phyloP scores from a whole-genome alignment of 1,284 basidiomycete species.

The Meira miltonrushii region DNA sequence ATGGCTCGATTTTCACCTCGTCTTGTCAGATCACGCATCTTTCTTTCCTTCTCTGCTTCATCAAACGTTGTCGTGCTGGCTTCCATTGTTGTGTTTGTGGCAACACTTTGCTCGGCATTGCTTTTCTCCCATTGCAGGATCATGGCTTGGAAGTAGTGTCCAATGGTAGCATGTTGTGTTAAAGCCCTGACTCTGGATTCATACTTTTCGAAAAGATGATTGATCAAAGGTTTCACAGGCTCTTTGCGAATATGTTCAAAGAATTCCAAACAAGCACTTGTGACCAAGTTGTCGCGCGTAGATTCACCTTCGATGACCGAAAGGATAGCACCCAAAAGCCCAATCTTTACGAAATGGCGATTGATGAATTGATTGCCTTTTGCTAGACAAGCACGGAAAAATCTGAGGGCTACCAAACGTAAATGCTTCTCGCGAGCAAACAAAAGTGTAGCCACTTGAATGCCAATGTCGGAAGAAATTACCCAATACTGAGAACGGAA shows the following conservation, averaged over 20 bases:
- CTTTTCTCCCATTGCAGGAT: conserved; percentile 75
- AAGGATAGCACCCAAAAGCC: conserved; percentile 74
- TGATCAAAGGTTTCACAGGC: conserved; percentile 77
- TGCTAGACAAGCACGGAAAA: conserved; percentile 78
- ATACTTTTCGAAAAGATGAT: conserved; percentile 75
- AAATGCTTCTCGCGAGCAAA: conserved; percentile 83
- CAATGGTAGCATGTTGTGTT: conserved; percentile 62
- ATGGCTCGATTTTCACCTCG: conserved; percentile 17
- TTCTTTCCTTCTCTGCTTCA: conserved; percentile 18
- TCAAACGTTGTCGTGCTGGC: not conserved
- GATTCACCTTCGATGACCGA: conserved; percentile 76
- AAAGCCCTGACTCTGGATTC: conserved; percentile 65
- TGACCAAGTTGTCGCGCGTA: conserved; percentile 80
- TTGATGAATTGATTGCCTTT: conserved; percentile 81
- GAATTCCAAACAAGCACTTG: conserved; percentile 89
- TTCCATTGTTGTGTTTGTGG: not conserved
- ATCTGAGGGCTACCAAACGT: conserved; percentile 62
- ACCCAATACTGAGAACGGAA: conserved; percentile 80
- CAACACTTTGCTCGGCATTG: conserved; percentile 62
- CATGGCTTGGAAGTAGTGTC: conserved; percentile 67
- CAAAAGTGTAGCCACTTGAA: conserved; percentile 55
- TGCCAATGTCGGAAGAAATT: conserved; percentile 55
- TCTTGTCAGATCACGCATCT: conserved; percentile 13
- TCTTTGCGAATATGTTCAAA: conserved; percentile 86
- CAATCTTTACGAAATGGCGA: conserved; percentile 76